Evolutionary conservation across 208 protist genomes (phyloP), one percentile per base, ranked within the genome.

Genomic region (Leishmania amazonensis): DNA sequence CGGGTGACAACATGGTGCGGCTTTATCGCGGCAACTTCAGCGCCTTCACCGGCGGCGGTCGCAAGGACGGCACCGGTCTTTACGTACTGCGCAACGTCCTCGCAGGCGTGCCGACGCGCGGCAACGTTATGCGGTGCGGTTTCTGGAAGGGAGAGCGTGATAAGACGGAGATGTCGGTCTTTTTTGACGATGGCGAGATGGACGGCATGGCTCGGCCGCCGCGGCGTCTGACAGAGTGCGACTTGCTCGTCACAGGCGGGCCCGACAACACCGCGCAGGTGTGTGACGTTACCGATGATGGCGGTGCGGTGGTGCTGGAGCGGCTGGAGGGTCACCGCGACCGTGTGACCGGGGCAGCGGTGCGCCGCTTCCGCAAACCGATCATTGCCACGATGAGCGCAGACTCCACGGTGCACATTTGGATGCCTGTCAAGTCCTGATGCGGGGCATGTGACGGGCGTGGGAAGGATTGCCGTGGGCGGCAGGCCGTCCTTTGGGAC

Each of bases 381-480:
- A 94, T 97, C 83, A 91, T 97, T 71, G 95, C 93, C 38, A 97
- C 95, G 5, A 94, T 89, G 45, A 96, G 95, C 84, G 88, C 91
- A 19, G 95, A 97, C 84, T 92, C 90, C 21, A 96, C 91, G 31
- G 93, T 97, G 68, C 91, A 88, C 31, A 91, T 96, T 45, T 97
- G 95, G 95, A 86, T 91, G 31, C 91, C 93, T 3, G 85, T 90
- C 17, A 97, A 96, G 84, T 89, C 42, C 47, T 74, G 70, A 74
- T 13, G 24, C 54, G 70, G 38, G 42, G 40, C 31, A 4, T 51
- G 31, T 74, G 42, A 31, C 38, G 9, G 24, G 1, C 79, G 31
- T 96, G 81, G 78, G 79, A n/a, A 84, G 40, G 60, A 35, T 42
- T 60, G 7, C 77, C 38, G 15, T 38, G 31, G 64, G 31, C 64